Conservation (phyloP, 148 eudicot species). For the Diospyros lotus region DNA sequence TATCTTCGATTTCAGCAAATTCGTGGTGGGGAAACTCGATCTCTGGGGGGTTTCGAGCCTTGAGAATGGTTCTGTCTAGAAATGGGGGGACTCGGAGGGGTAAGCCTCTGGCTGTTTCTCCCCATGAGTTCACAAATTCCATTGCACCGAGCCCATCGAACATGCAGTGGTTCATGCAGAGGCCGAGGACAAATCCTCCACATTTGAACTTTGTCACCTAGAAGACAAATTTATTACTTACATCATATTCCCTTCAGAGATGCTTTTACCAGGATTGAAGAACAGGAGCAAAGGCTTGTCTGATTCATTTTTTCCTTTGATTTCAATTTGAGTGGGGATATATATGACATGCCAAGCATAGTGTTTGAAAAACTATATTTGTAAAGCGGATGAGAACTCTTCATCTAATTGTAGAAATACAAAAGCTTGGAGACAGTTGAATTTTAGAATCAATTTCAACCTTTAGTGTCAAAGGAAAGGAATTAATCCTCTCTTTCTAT, state of each 20-base stretch:
- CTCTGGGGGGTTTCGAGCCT: conserved; percentile 42
- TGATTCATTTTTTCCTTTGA: not conserved
- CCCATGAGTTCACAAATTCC: conserved; percentile 73
- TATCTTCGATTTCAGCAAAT: conserved; percentile 48
- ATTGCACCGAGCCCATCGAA: conserved; percentile 60
- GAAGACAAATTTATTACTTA: not conserved
- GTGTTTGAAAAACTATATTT: not conserved
- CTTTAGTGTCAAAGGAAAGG: no score
- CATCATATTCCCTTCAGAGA: not conserved
- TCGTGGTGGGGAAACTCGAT: conserved; percentile 41
- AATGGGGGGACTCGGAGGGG: conserved; percentile 40
- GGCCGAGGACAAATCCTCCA: conserved; percentile 68
- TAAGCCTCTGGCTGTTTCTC: conserved; percentile 54
- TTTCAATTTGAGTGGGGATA: not conserved
- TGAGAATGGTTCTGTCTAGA: conserved; percentile 40
- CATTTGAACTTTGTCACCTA: conserved; percentile 63
- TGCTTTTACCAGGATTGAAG: not conserved
- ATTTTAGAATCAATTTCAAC: not conserved
- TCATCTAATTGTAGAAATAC: not conserved
- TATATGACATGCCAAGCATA: not conserved
- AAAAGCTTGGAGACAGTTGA: not conserved
- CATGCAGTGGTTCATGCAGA: conserved; percentile 70
- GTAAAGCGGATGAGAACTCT: not conserved
- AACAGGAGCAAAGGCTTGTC: not conserved
- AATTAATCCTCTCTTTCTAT: not conserved